phyloP scores from a whole-genome alignment of 306 rosid species.

The Mimosa pudica region DNA sequence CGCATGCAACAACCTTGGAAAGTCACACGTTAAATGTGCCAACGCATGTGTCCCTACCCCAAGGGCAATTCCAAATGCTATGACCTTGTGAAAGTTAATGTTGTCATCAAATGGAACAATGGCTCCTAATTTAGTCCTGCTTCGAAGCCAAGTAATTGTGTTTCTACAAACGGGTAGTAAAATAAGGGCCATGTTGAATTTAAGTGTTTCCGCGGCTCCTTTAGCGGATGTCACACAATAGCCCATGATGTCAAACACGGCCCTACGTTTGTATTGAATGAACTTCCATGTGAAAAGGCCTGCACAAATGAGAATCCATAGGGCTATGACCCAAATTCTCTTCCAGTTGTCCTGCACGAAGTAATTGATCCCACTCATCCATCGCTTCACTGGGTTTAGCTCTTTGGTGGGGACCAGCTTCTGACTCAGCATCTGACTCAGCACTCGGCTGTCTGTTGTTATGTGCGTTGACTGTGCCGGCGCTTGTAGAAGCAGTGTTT shows the following conservation, averaged over 20 bases:
- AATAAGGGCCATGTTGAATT: conserved; percentile 85
- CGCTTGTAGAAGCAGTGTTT: conserved; percentile 75
- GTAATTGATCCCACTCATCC: conserved; percentile 43
- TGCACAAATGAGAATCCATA: conserved; percentile 67
- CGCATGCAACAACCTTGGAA: conserved; percentile 67
- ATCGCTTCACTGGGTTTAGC: conserved; percentile 66
- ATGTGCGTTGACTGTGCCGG: conserved; percentile 63
- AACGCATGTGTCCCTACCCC: conserved; percentile 68
- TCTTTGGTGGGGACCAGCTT: conserved; percentile 72
- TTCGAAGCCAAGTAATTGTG: conserved; percentile 83
- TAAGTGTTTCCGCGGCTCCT: conserved; percentile 84
- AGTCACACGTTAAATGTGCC: conserved; percentile 83
- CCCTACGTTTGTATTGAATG: conserved; percentile 65
- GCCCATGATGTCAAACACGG: conserved; percentile 78
- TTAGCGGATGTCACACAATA: conserved; percentile 79
- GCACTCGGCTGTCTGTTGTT: conserved; percentile 56
- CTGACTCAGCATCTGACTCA: conserved; percentile 77
- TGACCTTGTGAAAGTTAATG: conserved; percentile 86
- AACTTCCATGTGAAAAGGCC: conserved; percentile 83
- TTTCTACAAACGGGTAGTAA: conserved; percentile 82
- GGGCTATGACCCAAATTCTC: conserved; percentile 70
- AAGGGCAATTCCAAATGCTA: conserved; percentile 68
- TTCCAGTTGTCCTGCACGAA: conserved; percentile 80
- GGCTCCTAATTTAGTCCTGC: conserved; percentile 63
- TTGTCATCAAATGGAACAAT: conserved; percentile 78